Conservation (phyloP, 140 eudicot genomes). For the Stevia rebaudiana region DNA sequence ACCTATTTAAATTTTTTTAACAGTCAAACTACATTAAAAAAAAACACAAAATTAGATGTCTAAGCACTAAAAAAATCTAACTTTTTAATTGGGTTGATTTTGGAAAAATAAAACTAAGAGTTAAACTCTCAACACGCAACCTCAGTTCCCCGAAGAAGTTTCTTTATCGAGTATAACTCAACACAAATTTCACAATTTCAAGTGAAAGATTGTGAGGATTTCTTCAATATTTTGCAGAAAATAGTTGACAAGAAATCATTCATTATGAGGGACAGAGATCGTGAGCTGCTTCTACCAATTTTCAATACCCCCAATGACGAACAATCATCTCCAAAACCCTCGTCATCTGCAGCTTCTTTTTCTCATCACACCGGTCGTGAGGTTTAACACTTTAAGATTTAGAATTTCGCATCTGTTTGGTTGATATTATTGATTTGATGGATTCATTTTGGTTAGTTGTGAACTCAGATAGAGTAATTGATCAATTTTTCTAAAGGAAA, state of each 20-base stretch:
- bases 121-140: slow-evolving; percentile 21
- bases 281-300: slow-evolving; percentile 80
- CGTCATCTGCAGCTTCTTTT: slow-evolving; percentile 45
- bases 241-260: slow-evolving; percentile 32
- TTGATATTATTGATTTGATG: slow-evolving; percentile 5
- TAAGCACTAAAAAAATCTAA: too few relatives aligned
- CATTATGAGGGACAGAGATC: slow-evolving; percentile 54
- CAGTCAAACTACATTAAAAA: too few relatives aligned
- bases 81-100: too few relatives aligned
- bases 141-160: slow-evolving; percentile 20
- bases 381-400: slow-evolving; percentile 29
- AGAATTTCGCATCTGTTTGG: neutral
- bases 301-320: slow-evolving; percentile 47
- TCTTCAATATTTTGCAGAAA: slow-evolving; percentile 11
- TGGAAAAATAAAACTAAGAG: too few relatives aligned
- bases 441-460: neutral
- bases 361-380: slow-evolving; percentile 76
- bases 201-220: neutral
- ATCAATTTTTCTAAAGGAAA: too few relatives aligned
- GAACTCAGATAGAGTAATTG: neutral
- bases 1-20: too few relatives aligned
- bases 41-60: too few relatives aligned
- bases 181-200: neutral
- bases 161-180: neutral
- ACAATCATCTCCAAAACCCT: slow-evolving; percentile 44